Conservation (phyloP, 805 yeast genomes). For the Yamadazyma takamatsuzukensis region DNA sequence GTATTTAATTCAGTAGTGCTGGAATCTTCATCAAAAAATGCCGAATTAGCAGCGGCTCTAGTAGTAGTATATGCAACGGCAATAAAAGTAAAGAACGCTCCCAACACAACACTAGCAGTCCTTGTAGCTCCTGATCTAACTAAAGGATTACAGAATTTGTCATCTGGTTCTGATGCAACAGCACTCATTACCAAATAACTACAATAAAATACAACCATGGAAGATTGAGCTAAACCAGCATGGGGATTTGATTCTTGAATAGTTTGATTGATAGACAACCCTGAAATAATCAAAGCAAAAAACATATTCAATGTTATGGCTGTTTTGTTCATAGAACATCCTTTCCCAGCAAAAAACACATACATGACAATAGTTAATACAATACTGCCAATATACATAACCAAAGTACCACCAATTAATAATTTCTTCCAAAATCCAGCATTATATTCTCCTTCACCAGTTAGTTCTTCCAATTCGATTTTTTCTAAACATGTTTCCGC, state of each 20-base stretch:
- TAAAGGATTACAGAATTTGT: conserved; percentile 85
- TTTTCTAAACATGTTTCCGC: conserved; percentile 92
- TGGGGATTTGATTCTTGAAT: conserved; percentile 92
- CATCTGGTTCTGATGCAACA: conserved; percentile 95
- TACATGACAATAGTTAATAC: conserved; percentile 77
- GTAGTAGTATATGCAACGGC: conserved; percentile 98
- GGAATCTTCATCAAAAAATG: conserved; percentile 35
- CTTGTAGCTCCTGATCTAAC: conserved; percentile 87
- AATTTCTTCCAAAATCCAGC: conserved; percentile 73
- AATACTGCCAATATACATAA: conserved; percentile 76
- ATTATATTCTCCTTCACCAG: conserved; percentile 46
- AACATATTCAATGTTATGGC: conserved; percentile 78
- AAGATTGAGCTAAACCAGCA: conserved; percentile 94
- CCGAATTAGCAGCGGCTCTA: conserved; percentile 77
- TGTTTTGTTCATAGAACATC: conserved; percentile 86
- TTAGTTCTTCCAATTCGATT: conserved; percentile 70
- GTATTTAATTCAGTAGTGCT: conserved; percentile 25
- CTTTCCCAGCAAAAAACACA: conserved; percentile 71
- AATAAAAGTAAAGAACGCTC: conserved; percentile 88
- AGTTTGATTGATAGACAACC: conserved; percentile 70
- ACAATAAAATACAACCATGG: conserved; percentile 93
- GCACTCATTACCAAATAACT: conserved; percentile 89
- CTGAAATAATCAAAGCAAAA: conserved; percentile 60
- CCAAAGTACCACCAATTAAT: conserved; percentile 79
- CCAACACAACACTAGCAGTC: conserved; percentile 79